phyloP scores from a whole-genome alignment of 495 filamentous ascomycete genomes.

The Amorphotheca resinae region DNA sequence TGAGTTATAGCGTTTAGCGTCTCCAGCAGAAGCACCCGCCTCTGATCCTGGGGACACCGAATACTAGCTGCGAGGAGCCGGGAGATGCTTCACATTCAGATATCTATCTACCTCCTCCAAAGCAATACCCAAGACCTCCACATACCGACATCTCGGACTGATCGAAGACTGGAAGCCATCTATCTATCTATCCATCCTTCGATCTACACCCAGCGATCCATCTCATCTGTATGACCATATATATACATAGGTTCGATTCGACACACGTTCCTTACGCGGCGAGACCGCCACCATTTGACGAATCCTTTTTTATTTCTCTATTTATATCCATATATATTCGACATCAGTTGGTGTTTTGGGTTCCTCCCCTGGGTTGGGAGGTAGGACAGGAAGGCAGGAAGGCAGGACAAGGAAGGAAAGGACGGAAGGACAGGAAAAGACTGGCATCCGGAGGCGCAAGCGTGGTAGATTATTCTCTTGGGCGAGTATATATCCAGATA shows the following conservation, averaged over 20 bases:
- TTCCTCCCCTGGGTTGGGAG: conserved; percentile 7
- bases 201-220: too few species aligned
- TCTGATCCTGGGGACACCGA: conserved; percentile 34
- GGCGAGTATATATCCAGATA: too few species aligned
- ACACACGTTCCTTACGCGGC: conserved; percentile 7
- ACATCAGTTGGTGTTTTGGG: background rate
- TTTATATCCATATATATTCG: background rate
- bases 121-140: too few species aligned
- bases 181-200: too few species aligned
- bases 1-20: conserved; percentile 48
- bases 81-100: too few species aligned
- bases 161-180: too few species aligned
- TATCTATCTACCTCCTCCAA: too few species aligned
- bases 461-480: background rate
- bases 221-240: background rate
- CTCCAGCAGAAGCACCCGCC: conserved; percentile 37
- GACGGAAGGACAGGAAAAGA: background rate
- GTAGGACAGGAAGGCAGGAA: background rate
- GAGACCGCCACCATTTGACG: conserved; percentile 9
- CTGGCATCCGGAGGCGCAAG: conserved; percentile 6
- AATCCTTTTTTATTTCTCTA: background rate
- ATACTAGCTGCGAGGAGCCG: conserved; percentile 14
- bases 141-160: too few species aligned
- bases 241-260: background rate
- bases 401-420: background rate